Percentiles rank a stretch among this genome's conserved stretches.
Evolutionary conservation across 148 eudicot species (phyloP).

Genomic region (Silene uniflora): DNA sequence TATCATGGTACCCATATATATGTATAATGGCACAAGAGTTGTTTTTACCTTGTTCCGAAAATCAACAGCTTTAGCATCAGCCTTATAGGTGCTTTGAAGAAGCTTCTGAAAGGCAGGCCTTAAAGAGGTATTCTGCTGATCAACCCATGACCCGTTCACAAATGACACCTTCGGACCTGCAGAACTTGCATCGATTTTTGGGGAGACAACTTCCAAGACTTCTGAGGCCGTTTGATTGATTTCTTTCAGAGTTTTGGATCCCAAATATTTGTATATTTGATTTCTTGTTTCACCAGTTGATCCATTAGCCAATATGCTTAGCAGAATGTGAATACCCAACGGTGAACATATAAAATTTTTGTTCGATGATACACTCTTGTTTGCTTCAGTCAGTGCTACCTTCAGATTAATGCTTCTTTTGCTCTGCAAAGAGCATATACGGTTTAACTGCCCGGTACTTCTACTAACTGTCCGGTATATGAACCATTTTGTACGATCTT

Average conservation of each 20-base stretch:
- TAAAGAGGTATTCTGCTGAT: conserved; percentile 8
- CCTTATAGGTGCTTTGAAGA: conserved; percentile 17
- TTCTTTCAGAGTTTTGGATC: conserved; percentile 7
- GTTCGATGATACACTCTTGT: conserved; percentile 11
- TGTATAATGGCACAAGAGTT: background rate
- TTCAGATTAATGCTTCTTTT: conserved; percentile 13
- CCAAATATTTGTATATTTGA: conserved; percentile 18
- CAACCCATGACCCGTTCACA: conserved; percentile 19
- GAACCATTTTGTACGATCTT: too few relatives aligned
- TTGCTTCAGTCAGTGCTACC: conserved; percentile 21
- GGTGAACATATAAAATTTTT: conserved; percentile 23
- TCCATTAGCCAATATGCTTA: conserved; percentile 21
- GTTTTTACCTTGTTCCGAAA: conserved; percentile 15
- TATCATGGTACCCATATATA: too few relatives aligned
- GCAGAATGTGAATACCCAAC: conserved; percentile 10
- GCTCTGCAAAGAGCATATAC: background rate
- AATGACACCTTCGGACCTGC: conserved; percentile 7
- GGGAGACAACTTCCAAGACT: conserved; percentile 14
- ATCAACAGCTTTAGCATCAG: conserved; percentile 24
- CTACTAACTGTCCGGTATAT: too few relatives aligned
- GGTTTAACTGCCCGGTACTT: too few relatives aligned
- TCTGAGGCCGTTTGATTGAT: conserved; percentile 18
- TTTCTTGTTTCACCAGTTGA: conserved; percentile 20
- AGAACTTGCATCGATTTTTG: background rate
- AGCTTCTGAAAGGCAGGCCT: conserved; percentile 15